Base-by-base conservation (phyloP, 2,329 filamentous ascomycete genomes). In the Fusarium kyushuense region DNA sequence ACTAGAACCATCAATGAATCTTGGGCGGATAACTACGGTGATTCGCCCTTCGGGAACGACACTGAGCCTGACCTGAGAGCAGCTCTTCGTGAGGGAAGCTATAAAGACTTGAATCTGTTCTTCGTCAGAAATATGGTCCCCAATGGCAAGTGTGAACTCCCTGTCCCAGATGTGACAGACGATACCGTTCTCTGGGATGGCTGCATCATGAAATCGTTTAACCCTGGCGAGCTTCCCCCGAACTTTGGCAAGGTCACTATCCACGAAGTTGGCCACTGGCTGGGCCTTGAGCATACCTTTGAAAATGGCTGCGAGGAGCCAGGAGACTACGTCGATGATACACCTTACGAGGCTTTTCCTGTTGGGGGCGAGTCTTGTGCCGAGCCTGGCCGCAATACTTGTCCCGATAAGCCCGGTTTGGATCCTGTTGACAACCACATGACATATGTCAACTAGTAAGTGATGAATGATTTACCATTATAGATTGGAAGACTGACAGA, bases 281-380 rank as follows among this genome's bases (percentile, higher is more conserved):
- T 69, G 19, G 60, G 65, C 9, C 40, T 69, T 11, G 55, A 65
- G 0, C 65, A 68, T 43, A 69, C 65, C 3, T 69, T 69, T 21
- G 19, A 52, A 4, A 69, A 65, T 14, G 55, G 65, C 2, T 68
- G 60, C 1, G 35, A 68, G 3, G 56, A 54, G 9, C 65, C 65
- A 6, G 60, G 65, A 11, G 60, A 68, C 6, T 59, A 49, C 3
- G 55, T 68, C 2, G 60, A 65, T 2, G 47, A 68, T 42, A 69
- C 65, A 2, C 52, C 65, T 4, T 55, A 64, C 10, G 60, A 69
- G 21, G 42, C 16, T 6, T 23, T 14, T 0, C 51, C 59, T 5
- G 6, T 17, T 6, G 23, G n/a, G 5, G 5, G 1, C 13, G 47
- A 54, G 1, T 46, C 23, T 3, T 67, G 58, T 14, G 58, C 64